Evolutionary conservation across 2,329 filamentous ascomycete genomes (phyloP), one percentile per base, ranked within the genome.

Genomic region (Scedosporium dehoogii): DNA sequence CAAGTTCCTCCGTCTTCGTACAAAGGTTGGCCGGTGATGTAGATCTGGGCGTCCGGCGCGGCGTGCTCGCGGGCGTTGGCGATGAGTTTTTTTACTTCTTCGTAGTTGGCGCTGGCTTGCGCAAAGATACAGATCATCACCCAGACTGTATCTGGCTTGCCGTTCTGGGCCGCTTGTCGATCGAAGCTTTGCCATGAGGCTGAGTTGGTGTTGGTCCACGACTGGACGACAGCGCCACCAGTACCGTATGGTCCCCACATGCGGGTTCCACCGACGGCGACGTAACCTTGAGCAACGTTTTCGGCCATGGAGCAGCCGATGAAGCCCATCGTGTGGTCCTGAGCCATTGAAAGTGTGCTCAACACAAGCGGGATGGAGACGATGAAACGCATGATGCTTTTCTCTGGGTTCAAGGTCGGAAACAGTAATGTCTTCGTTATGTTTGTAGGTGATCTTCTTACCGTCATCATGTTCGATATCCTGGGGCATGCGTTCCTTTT

Each of bases 111-210:
- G 44, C 70, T 69, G 4, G 66, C 67, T 62, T 69, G 66, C 51
- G 65, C 63, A 63, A 71, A 72, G 64, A 72, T 71, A 66, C 69
- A 71, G 60, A 71, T 67, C 65, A 69, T 67, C 12, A 72, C 70
- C 59, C 59, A 60, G 12, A 60, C 59, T 7, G 59, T 27, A 6
- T 21, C 27, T 12, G 59, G 59, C 10, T 27, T 33, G 59, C 59
- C 59, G n/a, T 53, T 33, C 25, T 60, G 18, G 44, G 42, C 25
- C 2, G 59, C 59, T 38, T 60, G 59, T 10, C 18, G 23, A 21
- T 60, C 59, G 25, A 60, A 60, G 25, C 12, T 16, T 23, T 53
- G 42, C 59, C 59, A 60, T n/a, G 59, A 60, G 6, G 59, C 42
- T 6, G 59, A 60, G 44, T 18, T 33, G 5, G 59, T 16, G 59